Evolutionary conservation across 2,329 filamentous ascomycete genomes (phyloP), one percentile per base, ranked within the genome.

Genomic region (Neopestalotiopsis sp.): DNA sequence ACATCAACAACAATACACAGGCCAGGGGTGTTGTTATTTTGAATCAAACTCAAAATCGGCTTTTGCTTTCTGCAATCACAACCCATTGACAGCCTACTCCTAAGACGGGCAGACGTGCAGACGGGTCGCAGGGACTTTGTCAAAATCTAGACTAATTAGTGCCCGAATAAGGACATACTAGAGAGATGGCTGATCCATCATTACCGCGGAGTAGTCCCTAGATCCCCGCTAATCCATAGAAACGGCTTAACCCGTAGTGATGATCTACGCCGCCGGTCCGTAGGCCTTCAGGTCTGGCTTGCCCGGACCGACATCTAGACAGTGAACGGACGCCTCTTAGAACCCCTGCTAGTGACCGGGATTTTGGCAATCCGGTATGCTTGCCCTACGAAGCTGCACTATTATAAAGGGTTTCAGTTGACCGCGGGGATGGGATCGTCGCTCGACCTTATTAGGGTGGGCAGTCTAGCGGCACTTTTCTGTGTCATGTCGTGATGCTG

Each of bases 371-470:
- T n/a, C 45, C 45, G 45, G 45, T n/a, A 17, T 53, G 17, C 17
- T 38, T 17, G n/a, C n/a, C 17, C 45, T 53, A 20, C 17, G 45
- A n/a, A 17, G 3, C 17, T 53, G n/a, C n/a, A 53, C 45, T 53
- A 53, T 17, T 53, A 53, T 53, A 53, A 53, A 53, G 45, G 45
- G 45, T 53, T 53, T 53, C 45, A 53, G 45, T 53, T 53, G 45
- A 53, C 45, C n/a, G 17, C 34, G 10, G 10, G 34, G 42, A n/a
- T 49, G n/a, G 17, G 14, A 17, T 13, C 13, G 17, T 53, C 14
- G 45, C 17, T 17, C 45, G n/a, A 53, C 17, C 45, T 53, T 53
- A 17, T 6, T 53, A 53, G 45, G n/a, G 7, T 53, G 45, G 5
- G n/a, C 7, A 17, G 13, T 38, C 10, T 38, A 38, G 45, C 45